Evolutionary conservation across 1,284 basidiomycete species (phyloP), one percentile per base, ranked within the genome.

Genomic region (Takashimella koratensis): DNA sequence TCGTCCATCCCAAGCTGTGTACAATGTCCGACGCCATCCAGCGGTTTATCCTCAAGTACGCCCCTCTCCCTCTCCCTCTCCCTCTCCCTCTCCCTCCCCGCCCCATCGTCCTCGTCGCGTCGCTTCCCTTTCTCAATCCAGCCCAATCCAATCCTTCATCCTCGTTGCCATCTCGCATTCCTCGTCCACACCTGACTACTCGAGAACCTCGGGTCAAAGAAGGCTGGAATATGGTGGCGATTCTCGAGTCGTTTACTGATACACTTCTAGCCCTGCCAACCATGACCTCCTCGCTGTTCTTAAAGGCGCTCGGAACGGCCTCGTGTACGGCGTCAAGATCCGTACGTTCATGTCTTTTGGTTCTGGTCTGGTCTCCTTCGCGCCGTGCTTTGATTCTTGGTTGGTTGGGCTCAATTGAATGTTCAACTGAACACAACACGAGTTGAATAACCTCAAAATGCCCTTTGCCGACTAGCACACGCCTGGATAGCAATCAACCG

Each of bases 291-390:
- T 98, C 45, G 86, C 90, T 21, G 86, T 98, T 65, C 75, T 98
- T 69, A 98, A 98, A 76, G 95, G 93, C 44, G 90, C 91, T 26
- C 84, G 95, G 26, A 98, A 97, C 76, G 95, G 95, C 10, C 81
- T 96, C 54, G 91, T 98, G 5, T 83, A 83, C 60, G 82, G 82
- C 47, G 87, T 88, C 67, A 97, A 98, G 80, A 90, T 98, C 64
- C 81, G 90, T 67, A 46, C 53, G 68, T 64, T n/a, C 12, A n/a
- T n/a, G 5, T n/a, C 25, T 24, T 23, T 46, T 13, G 16, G 20
- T 39, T n/a, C n/a, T n/a, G n/a, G n/a, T n/a, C n/a, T n/a, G n/a
- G n/a, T n/a, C n/a, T n/a, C n/a, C n/a, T n/a, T n/a, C n/a, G n/a
- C n/a, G n/a, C n/a, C n/a, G n/a, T n/a, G n/a, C n/a, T n/a, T n/a